A percentile compares a stretch with the other conserved stretches of the same genome.
phyloP scores from a whole-genome alignment of 2,329 filamentous ascomycete genomes.

The Sporothrix mexicana region DNA sequence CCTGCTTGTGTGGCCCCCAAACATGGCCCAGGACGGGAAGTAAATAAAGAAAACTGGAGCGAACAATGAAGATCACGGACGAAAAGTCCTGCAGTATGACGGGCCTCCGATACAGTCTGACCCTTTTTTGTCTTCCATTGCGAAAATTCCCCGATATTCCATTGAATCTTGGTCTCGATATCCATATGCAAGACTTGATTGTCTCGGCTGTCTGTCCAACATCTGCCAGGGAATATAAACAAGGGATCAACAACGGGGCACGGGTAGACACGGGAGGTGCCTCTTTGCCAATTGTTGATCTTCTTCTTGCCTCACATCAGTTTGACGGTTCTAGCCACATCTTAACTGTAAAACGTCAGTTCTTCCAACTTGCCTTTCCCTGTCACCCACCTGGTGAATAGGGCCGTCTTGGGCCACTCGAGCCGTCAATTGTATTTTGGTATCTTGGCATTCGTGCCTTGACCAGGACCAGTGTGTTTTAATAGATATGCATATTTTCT shows the following conservation, averaged over 20 bases:
- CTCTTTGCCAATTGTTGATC: conserved; percentile 21
- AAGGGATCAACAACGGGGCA: neutral
- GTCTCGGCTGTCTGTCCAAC: neutral
- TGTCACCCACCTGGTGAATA: neutral
- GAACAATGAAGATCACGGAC: neutral
- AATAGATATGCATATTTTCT: neutral
- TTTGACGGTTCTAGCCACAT: neutral
- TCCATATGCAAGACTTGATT: conserved; percentile 4
- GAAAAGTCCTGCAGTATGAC: neutral
- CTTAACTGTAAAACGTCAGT: too few relatives aligned
- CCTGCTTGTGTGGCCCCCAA: neutral
- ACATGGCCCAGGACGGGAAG: neutral
- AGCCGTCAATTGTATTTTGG: neutral
- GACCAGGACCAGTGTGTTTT: neutral
- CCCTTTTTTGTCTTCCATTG: neutral
- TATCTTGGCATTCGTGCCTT: neutral
- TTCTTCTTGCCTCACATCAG: neutral
- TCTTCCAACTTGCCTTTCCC: neutral
- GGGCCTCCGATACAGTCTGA: neutral
- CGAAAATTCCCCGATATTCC: neutral
- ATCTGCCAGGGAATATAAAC: conserved; percentile 15
- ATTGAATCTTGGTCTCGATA: neutral
- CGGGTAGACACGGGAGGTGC: conserved; percentile 21
- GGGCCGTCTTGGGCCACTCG: neutral
- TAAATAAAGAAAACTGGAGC: neutral